A percentile compares a stretch with the other conserved stretches of the same genome.
These are phyloP conservation scores for Nicotiana tabacum DNA, from an alignment of 257 asterid genomes.

Conservation along the genomic window DNA sequence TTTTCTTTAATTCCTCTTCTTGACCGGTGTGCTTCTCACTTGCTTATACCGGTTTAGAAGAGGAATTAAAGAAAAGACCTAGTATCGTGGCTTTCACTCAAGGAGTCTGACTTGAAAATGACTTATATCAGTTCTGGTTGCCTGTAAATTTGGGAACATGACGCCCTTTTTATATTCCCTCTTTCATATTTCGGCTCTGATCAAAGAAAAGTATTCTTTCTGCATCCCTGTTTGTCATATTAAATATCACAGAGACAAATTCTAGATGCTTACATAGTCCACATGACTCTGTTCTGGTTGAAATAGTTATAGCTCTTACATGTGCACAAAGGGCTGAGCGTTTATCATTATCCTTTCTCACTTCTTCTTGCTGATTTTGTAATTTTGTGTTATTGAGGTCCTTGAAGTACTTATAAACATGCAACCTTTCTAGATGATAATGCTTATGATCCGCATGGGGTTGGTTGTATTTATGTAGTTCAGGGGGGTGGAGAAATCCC, in stretches of 20 bases:
- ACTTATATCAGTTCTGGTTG: background rate
- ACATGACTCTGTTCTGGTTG: background rate
- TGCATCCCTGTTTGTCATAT: background rate
- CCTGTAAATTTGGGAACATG: background rate
- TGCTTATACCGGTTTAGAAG: background rate
- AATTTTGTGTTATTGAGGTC: background rate
- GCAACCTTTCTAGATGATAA: background rate
- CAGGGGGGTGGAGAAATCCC: background rate
- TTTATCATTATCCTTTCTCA: background rate
- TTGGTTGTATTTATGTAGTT: too few species aligned
- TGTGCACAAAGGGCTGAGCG: background rate
- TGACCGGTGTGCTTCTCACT: background rate
- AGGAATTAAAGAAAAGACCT: background rate
- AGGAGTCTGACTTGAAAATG: background rate
- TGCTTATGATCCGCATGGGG: background rate
- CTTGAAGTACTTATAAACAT: background rate
- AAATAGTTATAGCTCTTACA: background rate
- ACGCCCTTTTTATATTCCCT: background rate
- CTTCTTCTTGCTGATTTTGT: background rate
- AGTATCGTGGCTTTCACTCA: background rate
- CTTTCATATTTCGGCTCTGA: background rate
- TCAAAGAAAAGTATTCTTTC: background rate
- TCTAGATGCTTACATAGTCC: background rate
- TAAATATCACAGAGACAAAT: background rate
- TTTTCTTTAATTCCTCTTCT: background rate